These are phyloP conservation scores for Leccinum longicurvipes DNA, from an alignment of 768 basidiomycete species.

Conservation along the genomic window DNA sequence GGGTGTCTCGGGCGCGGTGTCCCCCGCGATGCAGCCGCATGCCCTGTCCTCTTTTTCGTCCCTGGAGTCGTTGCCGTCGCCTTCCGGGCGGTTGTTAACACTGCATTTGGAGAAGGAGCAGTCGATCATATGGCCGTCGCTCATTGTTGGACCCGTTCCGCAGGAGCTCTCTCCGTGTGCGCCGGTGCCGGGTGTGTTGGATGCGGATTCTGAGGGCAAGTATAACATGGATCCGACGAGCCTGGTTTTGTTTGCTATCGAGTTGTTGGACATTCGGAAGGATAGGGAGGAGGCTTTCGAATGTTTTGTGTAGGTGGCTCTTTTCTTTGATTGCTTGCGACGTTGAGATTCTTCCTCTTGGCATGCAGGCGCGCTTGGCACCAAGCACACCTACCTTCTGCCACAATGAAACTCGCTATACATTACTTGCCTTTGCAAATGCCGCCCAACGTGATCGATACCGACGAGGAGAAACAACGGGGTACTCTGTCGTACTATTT, in stretches of 20 bases:
- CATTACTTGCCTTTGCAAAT: slow-evolving; percentile 65
- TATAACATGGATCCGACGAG: slow-evolving; percentile 90
- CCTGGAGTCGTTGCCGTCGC: slow-evolving; percentile 63
- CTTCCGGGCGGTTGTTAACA: slow-evolving; percentile 67
- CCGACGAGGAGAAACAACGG: slow-evolving; percentile 38
- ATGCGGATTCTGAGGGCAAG: slow-evolving; percentile 48
- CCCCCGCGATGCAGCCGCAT: slow-evolving; percentile 51
- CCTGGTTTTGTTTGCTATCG: slow-evolving; percentile 65
- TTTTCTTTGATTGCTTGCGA: neutral
- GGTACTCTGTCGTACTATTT: slow-evolving; percentile 62
- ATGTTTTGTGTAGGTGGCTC: slow-evolving; percentile 62
- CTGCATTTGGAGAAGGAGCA: slow-evolving; percentile 78
- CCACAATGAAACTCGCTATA: slow-evolving; percentile 73
- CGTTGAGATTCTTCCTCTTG: neutral
- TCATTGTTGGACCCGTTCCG: slow-evolving; percentile 71
- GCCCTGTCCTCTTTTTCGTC: slow-evolving; percentile 75
- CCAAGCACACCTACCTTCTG: slow-evolving; percentile 68
- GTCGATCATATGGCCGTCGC: slow-evolving; percentile 78
- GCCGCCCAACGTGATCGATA: slow-evolving; percentile 34
- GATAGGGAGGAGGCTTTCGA: slow-evolving; percentile 79
- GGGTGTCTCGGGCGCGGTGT: slow-evolving; percentile 50
- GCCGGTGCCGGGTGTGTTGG: slow-evolving; percentile 51
- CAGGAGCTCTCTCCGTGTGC: slow-evolving; percentile 53
- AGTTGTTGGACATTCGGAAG: slow-evolving; percentile 70
- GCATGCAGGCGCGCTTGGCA: slow-evolving; percentile 73